Conservation (phyloP, 805 yeast genomes). For the Zygoascus tannicola region DNA sequence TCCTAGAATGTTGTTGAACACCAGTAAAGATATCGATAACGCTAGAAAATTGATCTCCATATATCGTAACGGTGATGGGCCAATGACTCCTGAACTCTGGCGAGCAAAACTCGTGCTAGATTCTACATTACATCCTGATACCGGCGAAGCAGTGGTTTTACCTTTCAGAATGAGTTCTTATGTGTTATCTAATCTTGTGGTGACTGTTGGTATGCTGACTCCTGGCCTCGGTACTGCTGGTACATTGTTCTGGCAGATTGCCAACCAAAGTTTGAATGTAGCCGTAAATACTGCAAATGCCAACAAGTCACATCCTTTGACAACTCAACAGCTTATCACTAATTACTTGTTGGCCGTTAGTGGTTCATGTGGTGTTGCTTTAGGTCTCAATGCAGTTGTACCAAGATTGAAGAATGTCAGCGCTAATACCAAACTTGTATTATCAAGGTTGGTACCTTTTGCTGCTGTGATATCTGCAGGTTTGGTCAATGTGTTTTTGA, state of each 20-base stretch:
- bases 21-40: constrained; percentile 48
- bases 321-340: constrained; percentile 64
- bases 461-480: constrained; percentile 99
- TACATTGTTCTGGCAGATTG: constrained; percentile 94
- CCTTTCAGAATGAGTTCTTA: constrained; percentile 98
- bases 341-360: constrained; percentile 83
- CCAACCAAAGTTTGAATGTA: constrained; percentile 93
- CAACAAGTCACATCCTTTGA: constrained; percentile 85
- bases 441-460: constrained; percentile 89
- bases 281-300: constrained; percentile 96
- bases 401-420: constrained; percentile 67
- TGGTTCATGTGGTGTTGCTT: constrained; percentile 91
- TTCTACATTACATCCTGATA: constrained; percentile 93
- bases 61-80: constrained; percentile 59
- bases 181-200: constrained; percentile 87
- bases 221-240: constrained; percentile 88
- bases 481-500: constrained; percentile 86
- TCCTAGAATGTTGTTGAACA: constrained; percentile 67
- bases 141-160: constrained; percentile 81
- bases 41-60: constrained; percentile 62
- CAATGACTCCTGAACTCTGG: constrained; percentile 81
- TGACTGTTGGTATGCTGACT: constrained; percentile 95
- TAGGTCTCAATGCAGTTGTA: constrained; percentile 86
- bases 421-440: constrained; percentile 58
- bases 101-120: constrained; percentile 77